Conservation (phyloP, 495 filamentous ascomycete genomes). For the Aspergillus conjunctus region DNA sequence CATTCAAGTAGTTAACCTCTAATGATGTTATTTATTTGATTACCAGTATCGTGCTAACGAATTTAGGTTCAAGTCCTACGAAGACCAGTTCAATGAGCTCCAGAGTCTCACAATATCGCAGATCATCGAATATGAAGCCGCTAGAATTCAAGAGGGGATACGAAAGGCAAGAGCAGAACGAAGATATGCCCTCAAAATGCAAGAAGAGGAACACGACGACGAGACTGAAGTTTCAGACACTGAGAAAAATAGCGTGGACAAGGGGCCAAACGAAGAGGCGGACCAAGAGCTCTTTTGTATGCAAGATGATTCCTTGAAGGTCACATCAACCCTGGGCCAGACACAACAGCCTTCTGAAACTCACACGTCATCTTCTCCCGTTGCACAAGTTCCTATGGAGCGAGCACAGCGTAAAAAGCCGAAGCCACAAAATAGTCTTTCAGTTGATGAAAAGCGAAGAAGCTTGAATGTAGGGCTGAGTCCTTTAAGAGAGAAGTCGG, state of each 20-base stretch:
- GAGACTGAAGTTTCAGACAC: background rate
- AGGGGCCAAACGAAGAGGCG: background rate
- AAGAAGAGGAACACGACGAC: constrained; percentile 1
- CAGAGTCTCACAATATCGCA: constrained; percentile 9
- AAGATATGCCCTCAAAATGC: background rate
- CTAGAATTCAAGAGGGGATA: constrained; percentile 12
- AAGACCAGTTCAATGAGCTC: constrained; percentile 13
- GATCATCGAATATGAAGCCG: constrained; percentile 9
- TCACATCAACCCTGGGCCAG: background rate
- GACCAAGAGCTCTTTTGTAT: constrained; percentile 8
- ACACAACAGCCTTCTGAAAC: background rate
- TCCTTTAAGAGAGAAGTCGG: constrained; percentile 10
- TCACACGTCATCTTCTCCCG: background rate
- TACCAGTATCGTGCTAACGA: background rate
- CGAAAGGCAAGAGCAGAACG: background rate
- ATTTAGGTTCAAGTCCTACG: constrained; percentile 14
- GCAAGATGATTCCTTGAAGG: background rate
- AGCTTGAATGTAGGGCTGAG: constrained; percentile 25
- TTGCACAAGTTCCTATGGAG: background rate
- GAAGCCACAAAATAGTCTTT: constrained; percentile 15
- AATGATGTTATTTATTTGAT: background rate
- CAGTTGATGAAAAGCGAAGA: constrained; percentile 18
- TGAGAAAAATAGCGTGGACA: background rate
- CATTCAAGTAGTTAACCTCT: background rate
- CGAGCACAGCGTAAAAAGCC: background rate